Evolutionary conservation across 2,329 filamentous ascomycete genomes (phyloP), one percentile per base, ranked within the genome.

Genomic region (Basipetospora chlamydospora): DNA sequence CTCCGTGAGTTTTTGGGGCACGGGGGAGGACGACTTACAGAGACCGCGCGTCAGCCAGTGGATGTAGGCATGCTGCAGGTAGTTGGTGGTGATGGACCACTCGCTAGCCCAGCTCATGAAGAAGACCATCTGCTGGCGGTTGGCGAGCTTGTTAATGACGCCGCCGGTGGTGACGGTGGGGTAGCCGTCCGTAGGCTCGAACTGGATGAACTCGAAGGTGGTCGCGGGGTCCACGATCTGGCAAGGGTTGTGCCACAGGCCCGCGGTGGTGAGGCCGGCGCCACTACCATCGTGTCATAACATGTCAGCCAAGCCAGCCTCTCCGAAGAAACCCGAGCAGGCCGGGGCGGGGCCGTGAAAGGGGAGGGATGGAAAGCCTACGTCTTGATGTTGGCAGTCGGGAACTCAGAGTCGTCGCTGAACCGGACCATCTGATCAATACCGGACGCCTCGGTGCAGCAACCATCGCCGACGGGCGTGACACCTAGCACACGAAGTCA

Each of bases 41-140:
- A 76, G 50, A 26, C 73, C 72, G 42, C 70, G 62, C 5, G 73
- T 76, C 23, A 73, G 49, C 72, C 71, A 77, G 44, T 65, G 65
- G 41, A 77, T 75, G 62, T 67, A 75, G 9, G 71, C 60, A 51
- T 77, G 73, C 51, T 76, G 71, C 33, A 75, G 50, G 46, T 64
- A 72, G 50, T 63, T 73, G 45, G 67, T 71, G 3, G 70, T 64
- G 11, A 61, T 44, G 41, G 49, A 55, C 59, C 58, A 61, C 35
- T 57, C 55, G 16, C 54, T 54, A 9, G 56, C 56, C 35, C 69
- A 73, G 12, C 57, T 54, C 37, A 67, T 63, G 54, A 76, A 76
- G 56, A 68, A 76, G 3, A 64, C 71, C 67, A 77, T 73, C 52
- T 77, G 70, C 53, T 76, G 60, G 41, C 73, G 62, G 11, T 61